Base-by-base conservation (phyloP, 192 early-diverging fungal species). In the Coemansia sp. region DNA sequence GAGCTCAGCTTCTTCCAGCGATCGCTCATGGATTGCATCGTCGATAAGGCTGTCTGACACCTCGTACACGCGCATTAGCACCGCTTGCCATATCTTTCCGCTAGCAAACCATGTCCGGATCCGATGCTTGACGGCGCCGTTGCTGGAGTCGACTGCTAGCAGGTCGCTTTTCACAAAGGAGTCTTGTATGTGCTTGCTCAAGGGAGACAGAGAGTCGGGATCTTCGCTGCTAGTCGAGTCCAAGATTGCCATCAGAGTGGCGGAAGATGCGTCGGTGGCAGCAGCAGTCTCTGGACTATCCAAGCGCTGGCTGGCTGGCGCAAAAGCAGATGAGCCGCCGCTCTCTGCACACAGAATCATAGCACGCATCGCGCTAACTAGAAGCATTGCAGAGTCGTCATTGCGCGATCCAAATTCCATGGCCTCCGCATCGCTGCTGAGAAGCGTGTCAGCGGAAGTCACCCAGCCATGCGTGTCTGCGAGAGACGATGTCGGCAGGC, bases 51-150 rank as follows among this genome's bases (percentile, higher is more conserved):
- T 43, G 47, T 81, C 78, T 0, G 78, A 59, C 12, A 62, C 49
- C 47, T 81, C 78, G 22, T 68, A 67, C 4, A 81, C 78, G 41
- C 73, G 73, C 78, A 81, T 74, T 27, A 71, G 22, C 57, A 38
- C 27, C 4, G 78, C 11, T 59, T 68, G 60, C 78, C 78, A 81
- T 57, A 81, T 69, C 51, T 51, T 59, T 19, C 73, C 72, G 46
- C 68, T 65, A 14, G 65, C 37, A 47, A 81, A 75, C 78, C 78
- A 81, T 57, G 17, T 3, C 12, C 53, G 41, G 38, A 71, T 38
- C 8, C 73, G 68, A 4, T 43, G 31, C 59, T 81, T 81, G 37
- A 65, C 64, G 6, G 59, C 62, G 7, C 78, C 78, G 25, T 65
- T 45, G 43, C 73, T 81, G 35, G 38, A 41, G 25, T 81, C 73